Conservation (phyloP, 139 green algal species). For the Haematococcus sp. region DNA sequence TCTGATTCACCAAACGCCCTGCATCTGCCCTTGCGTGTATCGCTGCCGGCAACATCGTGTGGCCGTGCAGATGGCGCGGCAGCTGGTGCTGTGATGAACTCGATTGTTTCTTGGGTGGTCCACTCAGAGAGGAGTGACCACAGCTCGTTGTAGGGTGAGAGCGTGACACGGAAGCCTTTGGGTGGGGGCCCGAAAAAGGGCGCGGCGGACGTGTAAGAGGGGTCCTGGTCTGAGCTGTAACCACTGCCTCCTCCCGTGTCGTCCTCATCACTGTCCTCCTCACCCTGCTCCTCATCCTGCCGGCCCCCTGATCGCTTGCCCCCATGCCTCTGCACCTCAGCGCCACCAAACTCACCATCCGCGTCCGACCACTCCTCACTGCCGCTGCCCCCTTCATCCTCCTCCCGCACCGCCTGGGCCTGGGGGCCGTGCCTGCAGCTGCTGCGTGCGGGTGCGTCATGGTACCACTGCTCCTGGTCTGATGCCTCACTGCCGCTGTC, state of each 20-base stretch:
- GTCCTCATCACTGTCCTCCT: neutral
- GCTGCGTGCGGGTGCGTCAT: conserved; percentile 11
- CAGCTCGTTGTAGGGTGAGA: conserved; percentile 9
- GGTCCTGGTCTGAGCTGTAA: neutral
- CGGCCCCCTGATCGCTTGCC: neutral
- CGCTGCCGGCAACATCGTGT: too few relatives aligned
- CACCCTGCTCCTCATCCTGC: conserved; percentile 1
- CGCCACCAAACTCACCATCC: conserved; percentile 1
- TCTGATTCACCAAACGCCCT: too few relatives aligned
- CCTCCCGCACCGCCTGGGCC: neutral
- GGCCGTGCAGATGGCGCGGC: neutral
- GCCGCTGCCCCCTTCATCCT: neutral
- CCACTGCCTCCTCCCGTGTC: neutral
- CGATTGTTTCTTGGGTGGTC: conserved; percentile 9
- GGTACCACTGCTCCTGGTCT: neutral
- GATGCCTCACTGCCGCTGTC: too few relatives aligned
- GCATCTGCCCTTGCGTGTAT: too few relatives aligned
- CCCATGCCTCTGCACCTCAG: neutral
- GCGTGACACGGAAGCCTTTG: neutral
- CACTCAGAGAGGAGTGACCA: conserved; percentile 3
- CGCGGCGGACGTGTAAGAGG: neutral
- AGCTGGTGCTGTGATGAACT: neutral
- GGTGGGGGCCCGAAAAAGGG: conserved; percentile 11
- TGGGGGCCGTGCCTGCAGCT: neutral
- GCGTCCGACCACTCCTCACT: neutral